phyloP scores from a whole-genome alignment of 2,329 filamentous ascomycete genomes.

The Pleoardoris graminearum region DNA sequence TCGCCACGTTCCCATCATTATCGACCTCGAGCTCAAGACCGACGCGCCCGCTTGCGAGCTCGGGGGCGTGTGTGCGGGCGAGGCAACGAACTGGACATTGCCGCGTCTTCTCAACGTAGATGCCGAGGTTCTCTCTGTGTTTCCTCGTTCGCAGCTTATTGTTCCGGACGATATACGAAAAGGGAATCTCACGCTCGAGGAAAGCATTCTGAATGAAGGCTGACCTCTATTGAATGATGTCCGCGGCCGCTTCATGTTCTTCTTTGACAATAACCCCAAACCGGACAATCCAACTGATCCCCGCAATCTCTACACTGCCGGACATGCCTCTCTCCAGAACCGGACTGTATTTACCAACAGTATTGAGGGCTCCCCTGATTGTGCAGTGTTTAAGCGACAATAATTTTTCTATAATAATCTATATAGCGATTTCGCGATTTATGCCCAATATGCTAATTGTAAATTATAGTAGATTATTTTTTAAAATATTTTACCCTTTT shows the following conservation, averaged over 20 bases:
- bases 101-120: constrained; percentile 51
- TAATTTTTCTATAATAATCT: no score
- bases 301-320: constrained; percentile 47
- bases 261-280: constrained; percentile 58
- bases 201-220: constrained; percentile 52
- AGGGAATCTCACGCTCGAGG: constrained; percentile 49
- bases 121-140: constrained; percentile 52
- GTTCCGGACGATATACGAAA: constrained; percentile 53
- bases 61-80: constrained; percentile 45
- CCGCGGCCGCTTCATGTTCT: constrained; percentile 54
- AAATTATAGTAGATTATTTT: no score
- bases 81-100: constrained; percentile 51
- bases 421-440: no score
- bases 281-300: constrained; percentile 27
- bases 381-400: no score
- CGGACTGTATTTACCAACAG: constrained; percentile 56
- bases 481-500: no score
- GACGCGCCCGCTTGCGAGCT: constrained; percentile 40
- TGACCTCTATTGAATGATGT: constrained; percentile 54
- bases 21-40: constrained; percentile 57
- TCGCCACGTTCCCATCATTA: constrained; percentile 52
- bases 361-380: constrained; percentile 51
- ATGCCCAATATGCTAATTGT: no score
- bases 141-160: constrained; percentile 49
- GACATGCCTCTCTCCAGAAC: constrained; percentile 47